phyloP scores from a whole-genome alignment of 148 eudicot genomes.

The Limonium bicolor region DNA sequence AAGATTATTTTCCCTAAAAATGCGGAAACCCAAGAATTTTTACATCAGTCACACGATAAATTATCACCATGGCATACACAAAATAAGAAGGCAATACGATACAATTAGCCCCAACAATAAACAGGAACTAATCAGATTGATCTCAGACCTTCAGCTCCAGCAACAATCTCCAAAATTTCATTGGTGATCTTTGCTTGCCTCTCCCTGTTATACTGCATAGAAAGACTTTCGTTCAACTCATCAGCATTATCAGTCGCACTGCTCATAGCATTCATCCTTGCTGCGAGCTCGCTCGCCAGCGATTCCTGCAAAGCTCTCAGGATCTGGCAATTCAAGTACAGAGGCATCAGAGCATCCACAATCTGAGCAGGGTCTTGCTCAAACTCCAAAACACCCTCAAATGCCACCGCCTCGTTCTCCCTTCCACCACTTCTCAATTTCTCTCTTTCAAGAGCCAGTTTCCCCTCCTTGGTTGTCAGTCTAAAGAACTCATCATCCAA shows the following conservation, averaged over 20 bases:
- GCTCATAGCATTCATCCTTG: slow-evolving; percentile 45
- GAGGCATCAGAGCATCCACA: slow-evolving; percentile 38
- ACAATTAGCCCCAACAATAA: too few relatives aligned
- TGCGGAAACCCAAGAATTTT: too few relatives aligned
- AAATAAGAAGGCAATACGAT: too few relatives aligned
- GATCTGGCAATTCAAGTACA: slow-evolving; percentile 37
- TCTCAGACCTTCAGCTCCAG: slow-evolving; percentile 37
- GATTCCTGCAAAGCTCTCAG: slow-evolving; percentile 41
- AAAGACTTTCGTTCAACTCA: slow-evolving; percentile 19
- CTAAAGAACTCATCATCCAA: slow-evolving; percentile 34
- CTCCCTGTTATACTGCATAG: slow-evolving; percentile 20
- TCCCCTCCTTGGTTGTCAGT: slow-evolving; percentile 32
- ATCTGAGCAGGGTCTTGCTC: slow-evolving; percentile 40
- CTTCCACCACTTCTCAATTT: too few relatives aligned
- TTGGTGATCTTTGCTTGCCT: slow-evolving; percentile 29
- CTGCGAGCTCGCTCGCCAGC: slow-evolving; percentile 37
- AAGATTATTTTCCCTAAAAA: too few relatives aligned
- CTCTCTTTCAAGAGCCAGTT: slow-evolving; percentile 16
- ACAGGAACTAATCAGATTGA: too few relatives aligned
- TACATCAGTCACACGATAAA: too few relatives aligned
- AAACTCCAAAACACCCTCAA: slow-evolving; percentile 18
- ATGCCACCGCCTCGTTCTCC: slow-evolving; percentile 8
- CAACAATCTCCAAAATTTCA: slow-evolving; percentile 37
- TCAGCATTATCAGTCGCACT: slow-evolving; percentile 34
- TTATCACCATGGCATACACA: too few relatives aligned